Percentiles rank a stretch among this genome's conserved stretches.
Conservation (phyloP, 2,329 filamentous ascomycete genomes). For the Aaosphaeria arxii region DNA sequence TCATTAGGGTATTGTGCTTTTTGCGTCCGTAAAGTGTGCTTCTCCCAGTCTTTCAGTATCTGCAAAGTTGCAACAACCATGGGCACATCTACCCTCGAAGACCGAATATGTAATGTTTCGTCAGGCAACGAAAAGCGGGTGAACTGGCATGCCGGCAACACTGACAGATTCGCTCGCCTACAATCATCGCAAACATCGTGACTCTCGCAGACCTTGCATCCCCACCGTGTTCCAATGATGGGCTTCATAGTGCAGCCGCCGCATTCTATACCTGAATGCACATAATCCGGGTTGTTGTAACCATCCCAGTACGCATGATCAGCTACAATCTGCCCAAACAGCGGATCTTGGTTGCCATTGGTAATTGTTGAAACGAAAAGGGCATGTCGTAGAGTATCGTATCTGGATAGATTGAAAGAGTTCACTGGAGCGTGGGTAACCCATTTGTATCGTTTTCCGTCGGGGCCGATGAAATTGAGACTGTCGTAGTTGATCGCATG, state of each 20-base stretch:
- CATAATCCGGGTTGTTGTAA: constrained; percentile 12
- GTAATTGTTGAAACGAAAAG: constrained; percentile 21
- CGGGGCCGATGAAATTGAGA: constrained; percentile 26
- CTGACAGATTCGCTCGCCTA: constrained; percentile 5
- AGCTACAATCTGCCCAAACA: constrained; percentile 33
- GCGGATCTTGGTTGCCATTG: constrained; percentile 18
- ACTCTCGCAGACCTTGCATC: constrained; percentile 19
- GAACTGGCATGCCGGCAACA: constrained; percentile 16
- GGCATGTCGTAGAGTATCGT: constrained; percentile 29
- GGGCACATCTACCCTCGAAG: constrained; percentile 16
- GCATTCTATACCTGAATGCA: constrained; percentile 14
- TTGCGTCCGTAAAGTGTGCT: constrained; percentile 20
- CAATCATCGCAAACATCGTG: constrained; percentile 25
- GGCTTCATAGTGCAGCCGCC: constrained; percentile 16
- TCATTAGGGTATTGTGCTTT: constrained; percentile 13
- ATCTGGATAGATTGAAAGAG: constrained; percentile 20
- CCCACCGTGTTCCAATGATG: constrained; percentile 23
- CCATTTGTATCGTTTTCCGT: constrained; percentile 28
- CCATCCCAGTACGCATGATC: constrained; percentile 36
- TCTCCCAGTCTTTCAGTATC: constrained; percentile 33
- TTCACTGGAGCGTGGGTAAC: constrained; percentile 23
- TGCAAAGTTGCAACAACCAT: constrained; percentile 30
- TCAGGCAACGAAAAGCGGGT: constrained; percentile 23
- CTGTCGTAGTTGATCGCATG: constrained; percentile 30
- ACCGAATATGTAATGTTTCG: constrained; percentile 27